Conservation (phyloP, 1,284 basidiomycete genomes). For the Cutaneotrichosporon mucoides region DNA sequence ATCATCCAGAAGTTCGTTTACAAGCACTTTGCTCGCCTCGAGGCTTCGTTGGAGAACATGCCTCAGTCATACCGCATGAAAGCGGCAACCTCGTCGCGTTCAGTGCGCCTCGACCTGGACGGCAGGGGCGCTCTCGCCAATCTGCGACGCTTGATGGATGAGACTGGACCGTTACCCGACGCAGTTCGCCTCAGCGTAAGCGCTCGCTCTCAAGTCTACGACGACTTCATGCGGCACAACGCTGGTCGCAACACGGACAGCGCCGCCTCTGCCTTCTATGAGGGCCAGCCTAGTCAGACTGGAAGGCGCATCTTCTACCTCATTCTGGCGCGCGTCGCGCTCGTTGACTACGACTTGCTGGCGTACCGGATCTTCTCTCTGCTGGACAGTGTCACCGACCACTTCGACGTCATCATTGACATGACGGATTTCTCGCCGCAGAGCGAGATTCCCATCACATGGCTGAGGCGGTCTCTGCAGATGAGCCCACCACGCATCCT, state of each 20-base stretch:
- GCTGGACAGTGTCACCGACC: constrained; percentile 41
- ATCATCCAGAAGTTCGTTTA: constrained; percentile 39
- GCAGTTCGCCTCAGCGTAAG: constrained; percentile 57
- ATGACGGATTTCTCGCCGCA: constrained; percentile 72
- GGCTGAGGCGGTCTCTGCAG: constrained; percentile 74
- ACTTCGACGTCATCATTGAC: constrained; percentile 73
- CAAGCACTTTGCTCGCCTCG: constrained; percentile 37
- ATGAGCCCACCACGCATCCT: constrained; percentile 58
- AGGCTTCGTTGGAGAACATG: constrained; percentile 27
- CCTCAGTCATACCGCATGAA: constrained; percentile 27
- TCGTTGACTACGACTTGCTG: constrained; percentile 77
- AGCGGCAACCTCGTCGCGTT: constrained; percentile 19
- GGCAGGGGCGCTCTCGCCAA: constrained; percentile 73
- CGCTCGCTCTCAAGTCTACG: constrained; percentile 52
- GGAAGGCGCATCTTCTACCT: constrained; percentile 51
- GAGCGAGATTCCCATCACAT: constrained; percentile 74
- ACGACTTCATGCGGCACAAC: constrained; percentile 63
- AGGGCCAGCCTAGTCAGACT: constrained; percentile 53
- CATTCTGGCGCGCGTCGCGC: constrained; percentile 67
- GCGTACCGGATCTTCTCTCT: constrained; percentile 79
- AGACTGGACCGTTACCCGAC: constrained; percentile 68
- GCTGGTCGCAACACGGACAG: constrained; percentile 59
- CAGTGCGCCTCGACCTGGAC: constrained; percentile 52
- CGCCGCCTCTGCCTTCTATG: constrained; percentile 66
- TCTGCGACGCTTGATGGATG: constrained; percentile 70